phyloP scores from a whole-genome alignment of 768 basidiomycete species.

The Tephrocybe sp. region DNA sequence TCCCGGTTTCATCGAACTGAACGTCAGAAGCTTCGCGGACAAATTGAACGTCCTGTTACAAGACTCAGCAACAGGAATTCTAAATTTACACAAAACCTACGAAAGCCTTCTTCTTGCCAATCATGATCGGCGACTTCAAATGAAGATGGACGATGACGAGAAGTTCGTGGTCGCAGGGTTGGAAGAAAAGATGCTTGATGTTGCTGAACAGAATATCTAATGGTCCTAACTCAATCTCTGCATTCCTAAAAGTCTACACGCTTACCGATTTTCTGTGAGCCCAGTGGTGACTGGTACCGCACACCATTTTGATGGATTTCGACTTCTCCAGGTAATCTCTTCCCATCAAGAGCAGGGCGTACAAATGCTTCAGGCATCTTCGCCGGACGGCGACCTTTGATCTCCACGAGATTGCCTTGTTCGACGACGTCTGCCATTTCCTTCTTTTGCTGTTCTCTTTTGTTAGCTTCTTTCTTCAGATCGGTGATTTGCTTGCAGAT shows the following conservation, averaged over 20 bases:
- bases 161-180: constrained; percentile 95
- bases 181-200: constrained; percentile 98
- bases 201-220: constrained; percentile 94
- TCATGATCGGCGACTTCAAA: constrained; percentile 94
- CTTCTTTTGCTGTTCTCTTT: constrained; percentile 96
- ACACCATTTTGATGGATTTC: constrained; percentile 98
- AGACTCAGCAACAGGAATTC: constrained; percentile 2
- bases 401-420: constrained; percentile 85
- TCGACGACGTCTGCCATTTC: constrained; percentile 98
- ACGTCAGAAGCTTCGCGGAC: constrained; percentile 97
- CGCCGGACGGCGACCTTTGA: constrained; percentile 84
- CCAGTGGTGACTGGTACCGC: constrained; percentile 84
- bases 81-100: constrained; percentile 40
- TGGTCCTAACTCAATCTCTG: constrained; percentile 1
- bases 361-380: constrained; percentile 92
- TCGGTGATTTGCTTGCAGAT: constrained; percentile 93
- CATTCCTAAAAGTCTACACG: too few relatives aligned
- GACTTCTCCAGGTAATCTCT: constrained; percentile 94
- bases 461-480: constrained; percentile 94
- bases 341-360: constrained; percentile 92
- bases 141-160: constrained; percentile 94
- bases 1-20: constrained; percentile 99
- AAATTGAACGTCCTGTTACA: constrained; percentile 88
- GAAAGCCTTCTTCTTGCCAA: constrained; percentile 97
- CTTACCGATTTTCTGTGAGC: constrained; percentile 89